phyloP scores from a whole-genome alignment of 2,329 filamentous ascomycete genomes.

The Colletotrichum sp. region DNA sequence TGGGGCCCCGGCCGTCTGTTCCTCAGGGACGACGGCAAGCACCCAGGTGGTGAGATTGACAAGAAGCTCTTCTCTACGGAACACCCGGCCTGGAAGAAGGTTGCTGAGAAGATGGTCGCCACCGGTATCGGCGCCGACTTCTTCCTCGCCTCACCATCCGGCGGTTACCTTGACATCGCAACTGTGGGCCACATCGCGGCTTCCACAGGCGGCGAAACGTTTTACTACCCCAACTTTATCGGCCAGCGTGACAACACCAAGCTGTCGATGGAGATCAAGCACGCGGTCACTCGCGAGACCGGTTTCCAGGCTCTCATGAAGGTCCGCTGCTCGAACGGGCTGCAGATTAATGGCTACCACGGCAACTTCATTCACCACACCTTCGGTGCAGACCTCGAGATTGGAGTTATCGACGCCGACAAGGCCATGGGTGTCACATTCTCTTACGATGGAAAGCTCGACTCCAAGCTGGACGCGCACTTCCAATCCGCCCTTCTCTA shows the following conservation, averaged over 20 bases:
- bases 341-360: conserved; percentile 93
- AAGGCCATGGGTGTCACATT: conserved; percentile 93
- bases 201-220: conserved; percentile 92
- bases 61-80: conserved; percentile 93
- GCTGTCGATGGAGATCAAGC: conserved; percentile 83
- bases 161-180: conserved; percentile 90
- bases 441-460: conserved; percentile 96
- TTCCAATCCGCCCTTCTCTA: conserved; percentile 96
- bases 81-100: conserved; percentile 85
- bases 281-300: conserved; percentile 86
- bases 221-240: conserved; percentile 97
- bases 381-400: conserved; percentile 92
- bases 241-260: conserved; percentile 84
- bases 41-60: conserved; percentile 85
- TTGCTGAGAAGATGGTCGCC: conserved; percentile 86
- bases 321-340: conserved; percentile 94
- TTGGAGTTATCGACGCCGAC: conserved; percentile 90
- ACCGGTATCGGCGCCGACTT: conserved; percentile 89
- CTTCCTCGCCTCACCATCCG: conserved; percentile 90
- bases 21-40: conserved; percentile 86
- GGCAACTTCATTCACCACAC: conserved; percentile 97
- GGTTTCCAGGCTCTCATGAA: conserved; percentile 98
- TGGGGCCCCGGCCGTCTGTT: conserved; percentile 88
- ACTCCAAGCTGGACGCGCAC: conserved; percentile 93
- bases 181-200: conserved; percentile 89